A percentile compares a stretch with the other conserved stretches of the same genome.
These are phyloP conservation scores for Eucalyptus erythrocorys DNA, from an alignment of 345 rosid genomes.

Conservation along the genomic window DNA sequence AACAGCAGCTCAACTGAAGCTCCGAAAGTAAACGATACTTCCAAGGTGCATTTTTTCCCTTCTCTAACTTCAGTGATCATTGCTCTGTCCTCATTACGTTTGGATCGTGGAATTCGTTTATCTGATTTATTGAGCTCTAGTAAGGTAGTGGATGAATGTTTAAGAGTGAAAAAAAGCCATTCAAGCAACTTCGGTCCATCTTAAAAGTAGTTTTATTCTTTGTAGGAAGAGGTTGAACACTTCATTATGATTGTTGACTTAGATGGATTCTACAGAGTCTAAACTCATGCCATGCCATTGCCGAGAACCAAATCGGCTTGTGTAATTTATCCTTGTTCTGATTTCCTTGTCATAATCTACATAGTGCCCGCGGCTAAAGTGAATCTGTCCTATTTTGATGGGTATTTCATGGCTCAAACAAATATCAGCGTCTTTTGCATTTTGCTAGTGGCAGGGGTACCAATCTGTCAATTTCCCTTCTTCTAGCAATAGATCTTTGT, in stretches of 20 bases:
- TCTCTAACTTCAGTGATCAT: background rate
- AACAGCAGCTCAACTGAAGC: background rate
- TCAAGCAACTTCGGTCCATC: background rate
- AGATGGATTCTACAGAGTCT: background rate
- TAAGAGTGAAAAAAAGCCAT: background rate
- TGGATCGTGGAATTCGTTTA: background rate
- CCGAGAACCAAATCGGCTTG: background rate
- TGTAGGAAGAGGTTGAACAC: background rate
- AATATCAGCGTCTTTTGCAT: background rate
- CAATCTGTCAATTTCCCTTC: background rate
- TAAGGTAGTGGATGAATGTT: background rate
- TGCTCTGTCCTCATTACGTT: background rate
- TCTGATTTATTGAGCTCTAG: background rate
- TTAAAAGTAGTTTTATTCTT: background rate
- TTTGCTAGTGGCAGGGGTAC: background rate
- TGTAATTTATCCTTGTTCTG: background rate
- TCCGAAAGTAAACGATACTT: background rate
- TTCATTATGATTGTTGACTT: background rate
- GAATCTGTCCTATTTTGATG: background rate
- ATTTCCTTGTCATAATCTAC: background rate
- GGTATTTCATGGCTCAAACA: background rate
- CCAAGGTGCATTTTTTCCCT: background rate
- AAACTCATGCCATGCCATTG: background rate
- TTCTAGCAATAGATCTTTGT: background rate
- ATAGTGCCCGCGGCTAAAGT: background rate